Evolutionary conservation across 169 alveolate genomes (phyloP), one percentile per base, ranked within the genome.

Genomic region (Cryptosporidium ryanae): DNA sequence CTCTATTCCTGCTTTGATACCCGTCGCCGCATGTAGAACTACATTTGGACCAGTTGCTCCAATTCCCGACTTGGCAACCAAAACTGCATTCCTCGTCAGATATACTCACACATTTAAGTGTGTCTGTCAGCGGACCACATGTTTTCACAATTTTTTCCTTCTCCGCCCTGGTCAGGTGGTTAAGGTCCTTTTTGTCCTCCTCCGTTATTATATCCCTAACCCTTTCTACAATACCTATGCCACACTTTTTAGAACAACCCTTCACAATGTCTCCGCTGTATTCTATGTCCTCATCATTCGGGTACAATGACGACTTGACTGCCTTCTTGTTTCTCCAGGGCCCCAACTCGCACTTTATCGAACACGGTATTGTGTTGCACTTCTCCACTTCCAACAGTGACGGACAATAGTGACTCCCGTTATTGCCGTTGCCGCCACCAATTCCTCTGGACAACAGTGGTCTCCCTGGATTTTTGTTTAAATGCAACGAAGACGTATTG

Each of bases 21-120:
- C 93, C 93, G 34, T 91, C 93, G 0, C 91, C 93, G 46, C 93
- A 91, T 0, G 91, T 64, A 23, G 89, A 87, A 25, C 89, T 68
- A 65, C 93, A 91, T 25, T 52, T 70, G 21, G 90, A 54, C 93
- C 93, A 91, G 21, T 52, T 71, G 13, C 70, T 48, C 93, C 93
- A 91, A 54, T 82, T 89, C 55, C 90, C 82, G 55, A 84, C 92
- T 25, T 31, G 54, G 64, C 93, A 91, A 61, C 68, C 90, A 23
- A 66, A 18, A 25, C 65, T 66, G 57, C 91, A 87, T n/a, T 82
- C 52, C 21, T 68, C 83, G 32, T 54, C 46, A 50, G 71, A 64
- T 54, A 90, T 32, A 29, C 67, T 17, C 50, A 68, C 46, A 1
- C 83, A 68, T 43, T 68, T 68, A 13, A 55, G 31, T 10, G 52